These are phyloP conservation scores for Penicillium sclerotiorum DNA, from an alignment of 2,329 filamentous ascomycete species.

Conservation along the genomic window DNA sequence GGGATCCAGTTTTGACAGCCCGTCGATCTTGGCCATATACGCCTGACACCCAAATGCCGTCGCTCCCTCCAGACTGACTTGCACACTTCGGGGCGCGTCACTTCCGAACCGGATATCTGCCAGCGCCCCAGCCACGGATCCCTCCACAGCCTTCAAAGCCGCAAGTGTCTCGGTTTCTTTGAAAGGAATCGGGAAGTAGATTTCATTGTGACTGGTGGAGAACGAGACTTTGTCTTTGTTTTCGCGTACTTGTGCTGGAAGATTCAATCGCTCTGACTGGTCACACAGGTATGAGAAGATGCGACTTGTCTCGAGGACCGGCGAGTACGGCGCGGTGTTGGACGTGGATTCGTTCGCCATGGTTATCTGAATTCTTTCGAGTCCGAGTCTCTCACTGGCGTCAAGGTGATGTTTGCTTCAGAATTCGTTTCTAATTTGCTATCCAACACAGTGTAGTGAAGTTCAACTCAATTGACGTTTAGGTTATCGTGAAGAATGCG, in stretches of 20 bases:
- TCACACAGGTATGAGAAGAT: slow-evolving; percentile 41
- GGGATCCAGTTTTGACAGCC: slow-evolving; percentile 41
- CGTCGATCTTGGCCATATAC: slow-evolving; percentile 46
- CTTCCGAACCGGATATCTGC: slow-evolving; percentile 57
- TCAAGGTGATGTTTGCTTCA: no score
- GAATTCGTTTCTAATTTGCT: no score
- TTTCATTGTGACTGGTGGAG: slow-evolving; percentile 38
- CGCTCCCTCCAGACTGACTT: slow-evolving; percentile 41
- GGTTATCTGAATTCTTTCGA: not conserved
- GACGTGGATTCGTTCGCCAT: slow-evolving; percentile 19
- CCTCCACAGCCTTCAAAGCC: slow-evolving; percentile 63
- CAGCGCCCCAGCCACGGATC: slow-evolving; percentile 61
- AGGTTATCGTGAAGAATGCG: no score
- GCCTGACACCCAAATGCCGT: slow-evolving; percentile 46
- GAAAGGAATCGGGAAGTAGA: slow-evolving; percentile 50
- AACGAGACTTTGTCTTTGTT: slow-evolving; percentile 40
- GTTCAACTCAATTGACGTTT: no score
- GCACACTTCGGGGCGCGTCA: slow-evolving; percentile 40
- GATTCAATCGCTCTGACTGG: slow-evolving; percentile 35
- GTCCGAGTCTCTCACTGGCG: not conserved
- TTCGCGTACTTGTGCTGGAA: slow-evolving; percentile 35
- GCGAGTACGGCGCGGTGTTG: slow-evolving; percentile 31
- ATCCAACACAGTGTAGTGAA: no score
- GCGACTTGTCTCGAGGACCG: slow-evolving; percentile 38
- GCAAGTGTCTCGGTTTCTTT: slow-evolving; percentile 58